Base-by-base conservation (phyloP, 1,139 yeast species). In the Geotrichum carabidarum region DNA sequence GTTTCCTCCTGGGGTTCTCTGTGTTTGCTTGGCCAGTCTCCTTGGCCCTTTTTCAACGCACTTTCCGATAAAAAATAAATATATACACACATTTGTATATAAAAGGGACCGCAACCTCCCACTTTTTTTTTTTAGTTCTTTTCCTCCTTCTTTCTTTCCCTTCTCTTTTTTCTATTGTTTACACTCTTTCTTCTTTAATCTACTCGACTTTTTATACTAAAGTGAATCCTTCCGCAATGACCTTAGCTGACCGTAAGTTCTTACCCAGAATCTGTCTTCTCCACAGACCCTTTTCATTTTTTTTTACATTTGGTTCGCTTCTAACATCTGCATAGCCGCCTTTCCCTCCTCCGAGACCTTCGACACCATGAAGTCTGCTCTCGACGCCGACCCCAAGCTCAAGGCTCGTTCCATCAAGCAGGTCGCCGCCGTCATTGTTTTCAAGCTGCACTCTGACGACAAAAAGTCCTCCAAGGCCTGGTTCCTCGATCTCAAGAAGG, bases 401-500 rank as follows among this genome's bases (percentile, higher is more conserved):
- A 65, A 64, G 61, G 60, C 66, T 60, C 65, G 68, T 64, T 64
- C 67, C 58, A 64, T 73, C 63, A 69, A 70, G 63, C 67, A 71
- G 63, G 82, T 87, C 65, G 79, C 82, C 65, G 85, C 90, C 43
- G 71, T 79, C 45, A 81, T 87, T 59, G 81, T 79, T 55, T 82
- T 87, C 69, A 81, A 84, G 63, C 78, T 87, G 66, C 83, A 81
- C 75, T 83, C 82, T 76, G 81, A 81, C 69, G 81, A 76, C 58
- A 85, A 86, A 59, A 76, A 81, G 71, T 78, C 79, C 55, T 78
- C 79, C 55, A 80, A 81, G 68, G 75, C 84, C 17, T 86, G 93
- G 93, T 69, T 74, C 57, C 76, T 87, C 63, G 93, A 87, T 70
- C 79, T 84, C 65, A 86, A 86, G 74, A 75, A 82, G 53, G 74